Base-by-base conservation (phyloP, 495 filamentous ascomycete genomes). In the Penicillium riverlandense region DNA sequence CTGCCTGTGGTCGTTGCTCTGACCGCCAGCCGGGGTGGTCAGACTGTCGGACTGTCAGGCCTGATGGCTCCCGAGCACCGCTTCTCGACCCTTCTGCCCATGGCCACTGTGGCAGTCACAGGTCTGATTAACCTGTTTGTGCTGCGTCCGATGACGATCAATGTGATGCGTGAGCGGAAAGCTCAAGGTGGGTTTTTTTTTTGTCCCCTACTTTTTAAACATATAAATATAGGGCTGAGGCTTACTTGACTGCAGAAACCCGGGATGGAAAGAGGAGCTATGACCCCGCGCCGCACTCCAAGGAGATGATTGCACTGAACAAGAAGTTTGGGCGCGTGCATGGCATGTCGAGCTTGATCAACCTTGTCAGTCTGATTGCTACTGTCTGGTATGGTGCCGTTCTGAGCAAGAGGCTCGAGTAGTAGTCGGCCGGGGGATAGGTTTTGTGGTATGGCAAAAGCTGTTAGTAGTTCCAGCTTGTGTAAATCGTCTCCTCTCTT, bases 191-290 rank as follows among this genome's bases (percentile, higher is more conserved):
- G 55, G 71, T 52, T 12, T 37, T 8, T 11, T 27, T 22, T 45
- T 16, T 8, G 29, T 38, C 36, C 9, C 36, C 15, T 8, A 8
- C 9, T 14, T 13, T 30, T 12, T 7, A 14, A 37, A 11, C 27
- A 27, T 11, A 10, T 11, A 29, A 35, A 12, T 33, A 33, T 13
- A 27, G 37, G 35, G 11, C 16, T 43, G 47, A 12, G 48, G 16
- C 44, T 49, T 27, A 37, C 16, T 34, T 3, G 22, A 14, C 28
- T 32, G 8, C 53, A 77, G 85, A 88, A 73, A 82, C 82, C 39
- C 70, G 74, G 44, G 91, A 96, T 59, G 86, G 88, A 43, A 95
- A 92, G 74, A 83, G 79, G 59, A 82, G 78, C 62, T 83, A 87
- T 49, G 89, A 95, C 43, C 61, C 69, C 16, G 73, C 76, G 11